Evolutionary conservation across 306 rosid species (phyloP), one percentile per base, ranked within the genome.

Genomic region (Rosa chinensis): DNA sequence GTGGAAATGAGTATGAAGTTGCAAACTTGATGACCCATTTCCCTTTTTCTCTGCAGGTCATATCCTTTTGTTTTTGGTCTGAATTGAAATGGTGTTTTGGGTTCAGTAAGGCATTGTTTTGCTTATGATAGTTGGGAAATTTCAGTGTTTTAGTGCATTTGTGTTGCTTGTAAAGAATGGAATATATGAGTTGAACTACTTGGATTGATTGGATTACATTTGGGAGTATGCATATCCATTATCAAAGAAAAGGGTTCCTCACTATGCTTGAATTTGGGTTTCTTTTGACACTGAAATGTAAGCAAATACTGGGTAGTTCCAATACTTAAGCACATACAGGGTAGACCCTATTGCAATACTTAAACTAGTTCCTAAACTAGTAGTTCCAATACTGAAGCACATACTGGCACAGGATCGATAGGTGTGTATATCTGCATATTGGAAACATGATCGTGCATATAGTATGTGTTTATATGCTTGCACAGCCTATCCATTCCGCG

Each of bases 31-130:
- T 73, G 42, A 72, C 77, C 73, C 78, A 13, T 73, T 89, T 20
- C 42, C 70, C 76, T 76, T 77, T 82, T 64, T 25, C 73, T 81
- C 75, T 87, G 88, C 97, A 93, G 98, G 98, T 93, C 98, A 89
- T 93, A 93, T 93, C 98, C 98, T 93, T 91, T 87, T 62, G n/a
- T 49, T 25, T 17, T 39, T 25, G n/a, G 48, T 82, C 71, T 71
- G 59, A 67, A 23, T 18, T 43, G 49, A 64, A 63, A 42, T 77
- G 78, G 9, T 77, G 68, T 76, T 67, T 70, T 79, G 75, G 50
- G 45, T 17, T 77, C 81, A 59, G 37, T 62, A 10, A 73, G 47
- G 63, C 47, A 20, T 32, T 73, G 14, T 5, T 50, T 18, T 49
- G 21, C 10, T 28, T 17, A 62, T n/a, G 28, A 8, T 6, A 70